Percentiles rank a stretch among this genome's conserved stretches.
Conservation (phyloP, 176 grass and related monocot species). For the Themeda triandra region DNA sequence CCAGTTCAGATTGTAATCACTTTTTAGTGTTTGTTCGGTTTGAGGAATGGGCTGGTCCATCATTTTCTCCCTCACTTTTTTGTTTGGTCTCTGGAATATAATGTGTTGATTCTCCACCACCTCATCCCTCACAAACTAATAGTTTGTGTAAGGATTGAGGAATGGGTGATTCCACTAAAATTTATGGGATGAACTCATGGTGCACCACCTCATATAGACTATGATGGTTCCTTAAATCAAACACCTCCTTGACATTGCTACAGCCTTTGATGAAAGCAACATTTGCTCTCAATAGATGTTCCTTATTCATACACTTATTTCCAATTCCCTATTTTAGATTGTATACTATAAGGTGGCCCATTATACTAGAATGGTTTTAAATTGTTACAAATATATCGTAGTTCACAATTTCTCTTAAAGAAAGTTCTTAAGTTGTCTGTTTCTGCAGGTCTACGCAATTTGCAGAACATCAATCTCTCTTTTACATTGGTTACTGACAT, state of each 20-base stretch:
- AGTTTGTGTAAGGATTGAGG: background rate
- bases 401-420: no score
- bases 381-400: background rate
- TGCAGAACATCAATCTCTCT: conserved; percentile 82
- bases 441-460: conserved; percentile 64
- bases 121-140: background rate
- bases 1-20: background rate
- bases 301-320: background rate
- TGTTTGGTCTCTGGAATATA: background rate
- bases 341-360: background rate
- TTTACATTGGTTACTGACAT: conserved; percentile 76
- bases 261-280: background rate
- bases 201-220: background rate
- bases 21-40: background rate
- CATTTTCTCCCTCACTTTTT: background rate
- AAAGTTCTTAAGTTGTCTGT: background rate
- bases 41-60: background rate
- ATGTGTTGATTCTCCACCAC: background rate
- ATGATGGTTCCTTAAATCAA: background rate
- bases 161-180: background rate
- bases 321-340: background rate
- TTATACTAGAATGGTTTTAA: background rate
- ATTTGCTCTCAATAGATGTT: background rate
- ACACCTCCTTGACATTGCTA: background rate
- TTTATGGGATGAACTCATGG: background rate